A percentile compares a stretch with the other conserved stretches of the same genome.
Evolutionary conservation across 1,284 basidiomycete genomes (phyloP).

Genomic region (Apiotrichum laibachii): DNA sequence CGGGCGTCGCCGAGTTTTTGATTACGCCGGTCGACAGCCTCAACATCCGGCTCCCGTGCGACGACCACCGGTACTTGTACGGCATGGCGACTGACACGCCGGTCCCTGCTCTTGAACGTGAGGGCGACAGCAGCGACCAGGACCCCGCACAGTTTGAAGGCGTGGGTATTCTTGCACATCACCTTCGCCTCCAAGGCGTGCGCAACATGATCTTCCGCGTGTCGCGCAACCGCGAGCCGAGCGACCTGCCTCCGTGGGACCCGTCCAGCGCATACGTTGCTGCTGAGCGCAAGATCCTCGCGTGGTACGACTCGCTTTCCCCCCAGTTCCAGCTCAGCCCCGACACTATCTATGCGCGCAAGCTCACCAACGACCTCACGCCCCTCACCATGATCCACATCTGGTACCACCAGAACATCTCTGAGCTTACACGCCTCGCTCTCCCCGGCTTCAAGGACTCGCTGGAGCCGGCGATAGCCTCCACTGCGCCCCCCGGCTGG

Average conservation of each 20-base stretch:
- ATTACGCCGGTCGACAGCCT: slow-evolving; percentile 5
- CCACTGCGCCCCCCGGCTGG: slow-evolving; percentile 18
- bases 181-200: slow-evolving; percentile 17
- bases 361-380: slow-evolving; percentile 23
- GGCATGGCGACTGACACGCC: slow-evolving; percentile 14
- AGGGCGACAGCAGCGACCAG: slow-evolving; percentile 1
- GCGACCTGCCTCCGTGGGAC: slow-evolving; percentile 20
- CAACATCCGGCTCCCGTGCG: slow-evolving; percentile 15
- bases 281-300: slow-evolving; percentile 15
- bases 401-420: slow-evolving; percentile 25
- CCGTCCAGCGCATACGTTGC: slow-evolving; percentile 10
- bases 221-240: slow-evolving; percentile 11
- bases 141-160: slow-evolving; percentile 6
- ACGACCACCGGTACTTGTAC: slow-evolving; percentile 19
- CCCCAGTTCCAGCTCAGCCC: slow-evolving; percentile 20
- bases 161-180: slow-evolving; percentile 22
- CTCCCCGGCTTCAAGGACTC: slow-evolving; percentile 25
- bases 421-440: slow-evolving; percentile 21
- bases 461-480: slow-evolving; percentile 4
- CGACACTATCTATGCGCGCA: slow-evolving; percentile 23
- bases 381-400: slow-evolving; percentile 25
- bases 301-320: slow-evolving; percentile 16
- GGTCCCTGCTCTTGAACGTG: slow-evolving; percentile 9
- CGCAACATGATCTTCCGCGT: slow-evolving; percentile 18
- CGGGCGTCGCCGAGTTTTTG: slow-evolving; percentile 21